Evolutionary conservation across 192 early-diverging fungal species (phyloP), one percentile per base, ranked within the genome.

Genomic region (Coemansia sp.): DNA sequence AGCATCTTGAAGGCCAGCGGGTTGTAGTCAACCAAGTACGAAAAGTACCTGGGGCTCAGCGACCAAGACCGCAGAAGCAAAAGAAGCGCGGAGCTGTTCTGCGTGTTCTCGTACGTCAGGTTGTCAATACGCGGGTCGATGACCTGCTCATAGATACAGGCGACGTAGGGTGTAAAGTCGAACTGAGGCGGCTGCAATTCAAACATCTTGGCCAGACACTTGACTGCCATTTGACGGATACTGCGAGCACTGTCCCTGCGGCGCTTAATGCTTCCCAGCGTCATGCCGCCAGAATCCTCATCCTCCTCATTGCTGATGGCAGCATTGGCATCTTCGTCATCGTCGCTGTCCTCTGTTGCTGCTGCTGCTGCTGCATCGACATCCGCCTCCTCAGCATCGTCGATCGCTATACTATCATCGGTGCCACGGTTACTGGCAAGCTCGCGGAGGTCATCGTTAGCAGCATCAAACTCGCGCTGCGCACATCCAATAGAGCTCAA

Each of bases 21-120:
- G 65, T 92, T 85, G 65, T 88, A 86, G 9, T 86, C 79, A 35
- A 84, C 74, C 6, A 98, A 80, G 70, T 86, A 97, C 0, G 69
- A 6, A 0, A 87, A 72, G 76, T 95, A 94, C 5, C 77, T 65
- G 21, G 73, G 71, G 28, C 85, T 79, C 36, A 83, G 77, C 6
- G 94, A 82, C 96, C 96, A 98, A 3, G 87, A 79, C 8, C 74
- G 65, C 35, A 99, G 82, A 38, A 98, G 74, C 60, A 88, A 84
- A 78, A 97, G 79, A 23, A 96, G 73, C 0, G 89, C 82, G 1
- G 91, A 93, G 3, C 93, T 87, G 40, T 89, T 85, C 73, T 98
- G 95, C 5, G 94, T 94, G 70, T 93, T 94, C 71, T 99, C 97
- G 16, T 69, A 68, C 28, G 81, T 83, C 21, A 98, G 83, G 14